These are phyloP conservation scores for Herpetospermum pedunculosum DNA, from an alignment of 306 rosid species.

Conservation along the genomic window DNA sequence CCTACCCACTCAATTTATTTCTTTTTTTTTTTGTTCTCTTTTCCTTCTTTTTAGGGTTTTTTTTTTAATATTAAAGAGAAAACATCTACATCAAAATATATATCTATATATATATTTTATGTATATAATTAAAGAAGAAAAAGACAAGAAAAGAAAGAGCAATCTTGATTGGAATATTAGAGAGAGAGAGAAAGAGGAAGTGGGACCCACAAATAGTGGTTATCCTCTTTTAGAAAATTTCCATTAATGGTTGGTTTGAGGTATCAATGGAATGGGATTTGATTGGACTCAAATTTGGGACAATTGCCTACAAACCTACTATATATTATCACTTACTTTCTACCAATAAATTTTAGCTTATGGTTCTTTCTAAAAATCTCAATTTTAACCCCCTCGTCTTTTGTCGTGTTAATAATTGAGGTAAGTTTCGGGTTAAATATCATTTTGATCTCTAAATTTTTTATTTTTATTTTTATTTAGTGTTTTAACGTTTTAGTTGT, in stretches of 20 bases:
- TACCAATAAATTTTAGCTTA: background rate
- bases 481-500: too few relatives aligned
- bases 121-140: too few relatives aligned
- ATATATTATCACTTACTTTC: background rate
- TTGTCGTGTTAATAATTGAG: background rate
- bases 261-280: background rate
- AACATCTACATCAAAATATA: conserved; percentile 3
- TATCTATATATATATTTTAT: too few relatives aligned
- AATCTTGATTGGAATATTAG: too few relatives aligned
- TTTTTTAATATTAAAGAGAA: background rate
- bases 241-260: conserved; percentile 12
- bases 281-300: background rate
- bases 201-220: background rate
- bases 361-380: background rate
- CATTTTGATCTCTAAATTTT: too few relatives aligned
- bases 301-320: background rate
- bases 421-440: too few relatives aligned
- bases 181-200: background rate
- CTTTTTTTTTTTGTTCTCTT: background rate
- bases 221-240: background rate
- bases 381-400: background rate
- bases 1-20: too few relatives aligned
- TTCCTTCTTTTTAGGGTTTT: background rate
- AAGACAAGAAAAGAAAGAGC: background rate
- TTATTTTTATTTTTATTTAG: too few relatives aligned